Evolutionary conservation across 768 basidiomycete genomes (phyloP).

Genomic region (Auriscalpium vulgare): DNA sequence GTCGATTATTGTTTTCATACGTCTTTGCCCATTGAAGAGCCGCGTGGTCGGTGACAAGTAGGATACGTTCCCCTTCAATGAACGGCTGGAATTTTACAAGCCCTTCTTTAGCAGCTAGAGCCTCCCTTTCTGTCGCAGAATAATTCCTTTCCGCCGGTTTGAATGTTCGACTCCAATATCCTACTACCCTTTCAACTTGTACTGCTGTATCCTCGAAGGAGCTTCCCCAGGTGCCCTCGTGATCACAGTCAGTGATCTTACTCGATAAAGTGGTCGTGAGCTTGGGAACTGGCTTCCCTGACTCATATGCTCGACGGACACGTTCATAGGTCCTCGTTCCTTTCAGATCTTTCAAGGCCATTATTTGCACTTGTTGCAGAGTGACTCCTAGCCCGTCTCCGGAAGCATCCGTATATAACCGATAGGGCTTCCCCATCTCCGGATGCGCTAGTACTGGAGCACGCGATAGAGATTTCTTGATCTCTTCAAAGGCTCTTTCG

Average conservation of each 20-base stretch:
- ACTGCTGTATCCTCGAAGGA: slow-evolving; percentile 15
- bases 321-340: slow-evolving; percentile 16
- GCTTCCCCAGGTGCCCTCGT: background rate
- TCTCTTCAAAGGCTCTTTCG: slow-evolving; percentile 16
- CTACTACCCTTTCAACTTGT: slow-evolving; percentile 13
- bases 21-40: slow-evolving; percentile 20
- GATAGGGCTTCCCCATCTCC: slow-evolving; percentile 11
- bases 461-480: slow-evolving; percentile 13
- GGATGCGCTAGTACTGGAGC: slow-evolving; percentile 18
- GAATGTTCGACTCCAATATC: slow-evolving; percentile 16
- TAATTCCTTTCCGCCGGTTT: slow-evolving; percentile 20
- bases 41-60: slow-evolving; percentile 19
- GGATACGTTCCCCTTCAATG: slow-evolving; percentile 28
- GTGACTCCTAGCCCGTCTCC: slow-evolving; percentile 16
- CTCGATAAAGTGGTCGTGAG: background rate
- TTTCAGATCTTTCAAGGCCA: slow-evolving; percentile 13
- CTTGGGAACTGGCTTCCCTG: background rate
- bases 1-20: slow-evolving; percentile 17
- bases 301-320: slow-evolving; percentile 3
- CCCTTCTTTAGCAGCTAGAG: slow-evolving; percentile 29
- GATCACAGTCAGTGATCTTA: background rate
- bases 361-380: slow-evolving; percentile 19
- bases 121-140: slow-evolving; percentile 32
- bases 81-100: slow-evolving; percentile 29
- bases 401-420: slow-evolving; percentile 21